Evolutionary conservation across 2,329 filamentous ascomycete genomes (phyloP).

Genomic region (Phaeoacremonium minimum): DNA sequence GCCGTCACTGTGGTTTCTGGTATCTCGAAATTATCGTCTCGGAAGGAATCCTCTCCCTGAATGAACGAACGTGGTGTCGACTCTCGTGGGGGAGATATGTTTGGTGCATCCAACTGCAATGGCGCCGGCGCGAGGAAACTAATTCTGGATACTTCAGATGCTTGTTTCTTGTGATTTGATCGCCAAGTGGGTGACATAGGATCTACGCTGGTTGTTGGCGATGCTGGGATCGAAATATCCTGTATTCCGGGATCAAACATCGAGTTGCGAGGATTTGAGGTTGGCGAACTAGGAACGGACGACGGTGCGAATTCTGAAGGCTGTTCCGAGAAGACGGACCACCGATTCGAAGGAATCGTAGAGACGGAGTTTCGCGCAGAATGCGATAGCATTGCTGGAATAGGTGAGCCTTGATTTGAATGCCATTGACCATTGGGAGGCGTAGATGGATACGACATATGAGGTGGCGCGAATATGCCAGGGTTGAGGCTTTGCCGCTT

Average conservation of each 20-base stretch:
- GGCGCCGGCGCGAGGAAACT: constrained; percentile 34
- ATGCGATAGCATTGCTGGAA: constrained; percentile 36
- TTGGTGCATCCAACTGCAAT: constrained; percentile 22
- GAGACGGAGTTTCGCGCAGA: constrained; percentile 46
- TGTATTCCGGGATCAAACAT: constrained; percentile 72
- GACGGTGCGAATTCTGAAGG: constrained; percentile 63
- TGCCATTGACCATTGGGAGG: constrained; percentile 33
- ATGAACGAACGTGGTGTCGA: too few species aligned
- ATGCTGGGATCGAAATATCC: constrained; percentile 72
- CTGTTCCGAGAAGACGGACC: constrained; percentile 58
- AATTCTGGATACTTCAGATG: constrained; percentile 51
- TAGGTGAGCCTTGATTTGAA: constrained; percentile 30
- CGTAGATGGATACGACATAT: constrained; percentile 30
- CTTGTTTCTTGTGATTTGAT: constrained; percentile 47
- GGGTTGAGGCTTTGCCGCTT: constrained; percentile 62
- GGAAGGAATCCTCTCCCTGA: too few species aligned
- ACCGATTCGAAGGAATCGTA: constrained; percentile 48
- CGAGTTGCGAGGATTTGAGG: constrained; percentile 66
- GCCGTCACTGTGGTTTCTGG: constrained; percentile 19
- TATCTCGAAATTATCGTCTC: constrained; percentile 23
- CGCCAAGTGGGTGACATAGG: constrained; percentile 60
- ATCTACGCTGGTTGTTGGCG: constrained; percentile 72
- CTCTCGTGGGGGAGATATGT: too few species aligned
- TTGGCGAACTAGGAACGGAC: constrained; percentile 78
- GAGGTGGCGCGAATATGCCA: constrained; percentile 56